Base-by-base conservation (phyloP, 2,329 filamentous ascomycete genomes). In the Diplocarpon rosae region DNA sequence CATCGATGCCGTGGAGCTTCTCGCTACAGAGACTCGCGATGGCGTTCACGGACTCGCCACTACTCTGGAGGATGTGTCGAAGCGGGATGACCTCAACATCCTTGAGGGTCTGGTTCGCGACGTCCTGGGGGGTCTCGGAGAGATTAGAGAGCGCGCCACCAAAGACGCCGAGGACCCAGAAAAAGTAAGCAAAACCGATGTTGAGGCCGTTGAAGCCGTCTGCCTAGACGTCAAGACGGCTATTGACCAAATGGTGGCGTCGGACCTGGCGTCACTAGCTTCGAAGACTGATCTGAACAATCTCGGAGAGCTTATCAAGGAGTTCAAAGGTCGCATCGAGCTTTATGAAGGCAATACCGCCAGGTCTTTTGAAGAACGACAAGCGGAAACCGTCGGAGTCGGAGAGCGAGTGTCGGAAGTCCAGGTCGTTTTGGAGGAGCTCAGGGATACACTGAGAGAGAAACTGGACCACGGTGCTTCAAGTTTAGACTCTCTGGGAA, bases 201-300 rank as follows among this genome's bases (percentile, higher is more conserved):
- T 95, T 3, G 85, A 92, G 51, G 76, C 85, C 1, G 75, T 96
- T 7, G 85, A 87, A 52, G 73, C 85, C 1, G 73, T 90, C 34
- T 85, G 88, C 28, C 76, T 85, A n/a, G 88, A 95, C 51, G 80
- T 93, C 63, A 95, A 93, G 65, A 70, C 74, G 4, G 77, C 82
- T 24, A 70, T 95, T 8, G 83, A 88, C 36, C 78, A 83, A 43
- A 75, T 92, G 57, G 71, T 78, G 29, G 71, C 83, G 43, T 78
- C 83, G 1, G 81, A 92, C 56, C 69, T 85, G 5, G 80, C 81
- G 1, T 70, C 73, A 1, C 65, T 94, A 3, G 78, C 87, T 1
- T 79, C 78, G 5, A 93, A 88, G 61, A 79, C 85, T 1, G 86
- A 94, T 53, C 61, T 93, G 14, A 72, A 76, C 51, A 73, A 76